Base-by-base conservation (phyloP, 345 rosid species). In the Citrus cavaleriei region DNA sequence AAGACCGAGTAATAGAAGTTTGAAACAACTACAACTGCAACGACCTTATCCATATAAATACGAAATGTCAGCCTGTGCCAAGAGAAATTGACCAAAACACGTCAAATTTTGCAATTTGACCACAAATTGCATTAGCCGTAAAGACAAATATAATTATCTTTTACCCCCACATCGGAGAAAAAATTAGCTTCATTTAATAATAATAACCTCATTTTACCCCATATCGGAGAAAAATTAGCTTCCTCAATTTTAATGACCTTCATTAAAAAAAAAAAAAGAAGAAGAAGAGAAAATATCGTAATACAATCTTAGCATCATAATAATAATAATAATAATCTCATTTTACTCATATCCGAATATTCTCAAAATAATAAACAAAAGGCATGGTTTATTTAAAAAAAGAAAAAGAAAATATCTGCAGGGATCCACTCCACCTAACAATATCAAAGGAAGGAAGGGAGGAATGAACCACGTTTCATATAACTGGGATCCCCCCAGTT, bases 381-480 rank as follows among this genome's bases (percentile, higher is more conserved):
- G 16, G 24, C 61, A 14, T n/a, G 42, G n/a, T 65, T 16, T 65
- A 5, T 57, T 30, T 5, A n/a, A 35, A 59, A 12, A 37, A 57
- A 7, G 14, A n/a, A 73, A 13, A 58, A 12, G 35, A 1, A 59
- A 3, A 14, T 14, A 63, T 64, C 62, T 21, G 58, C 5, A 28
- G 46, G 19, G 46, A 55, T 49, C 32, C 46, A 30, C 1, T 7
- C 22, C 57, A 72, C 58, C 6, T 5, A 16, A 54, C 58, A 7
- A 0, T 54, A 1, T 18, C 22, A 54, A 18, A 18, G 58, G 21
- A 51, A 37, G 5, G 21, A 18, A 37, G 5, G 57, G 35, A 34
- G 59, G 10, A 30, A 46, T 79, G 73, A 14, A 35, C 65, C 82
- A 85, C 78, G 84, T 73, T 80, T 65, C 18, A 24, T n/a, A 57